Conservation (phyloP, 1,139 yeast genomes). For the Diutina pseudorugosa region DNA sequence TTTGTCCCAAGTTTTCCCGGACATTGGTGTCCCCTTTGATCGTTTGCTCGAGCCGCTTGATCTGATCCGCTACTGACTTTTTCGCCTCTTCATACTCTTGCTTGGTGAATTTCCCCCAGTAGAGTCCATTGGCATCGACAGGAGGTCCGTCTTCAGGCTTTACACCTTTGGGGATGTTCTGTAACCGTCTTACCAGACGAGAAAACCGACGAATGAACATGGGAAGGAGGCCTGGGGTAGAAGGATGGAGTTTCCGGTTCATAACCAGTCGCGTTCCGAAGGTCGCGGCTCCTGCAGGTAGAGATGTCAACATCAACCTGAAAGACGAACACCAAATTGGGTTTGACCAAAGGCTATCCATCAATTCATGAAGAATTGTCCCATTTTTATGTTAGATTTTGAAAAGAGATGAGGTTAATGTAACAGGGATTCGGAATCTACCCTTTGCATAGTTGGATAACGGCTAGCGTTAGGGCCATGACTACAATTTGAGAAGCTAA, state of each 20-base stretch:
- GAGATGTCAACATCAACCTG: no score
- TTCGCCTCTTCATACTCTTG: conserved; percentile 32
- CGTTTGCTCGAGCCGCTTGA: conserved; percentile 19
- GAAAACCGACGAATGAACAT: neutral
- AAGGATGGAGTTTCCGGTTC: neutral
- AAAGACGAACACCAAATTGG: no score
- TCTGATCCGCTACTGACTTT: conserved; percentile 21
- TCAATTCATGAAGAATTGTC: no score
- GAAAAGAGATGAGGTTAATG: no score
- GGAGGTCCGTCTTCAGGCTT: neutral
- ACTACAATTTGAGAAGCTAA: no score
- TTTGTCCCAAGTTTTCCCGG: conserved; percentile 23
- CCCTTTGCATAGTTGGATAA: no score
- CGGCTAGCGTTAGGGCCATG: no score
- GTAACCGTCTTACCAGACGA: neutral
- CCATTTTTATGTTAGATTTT: no score
- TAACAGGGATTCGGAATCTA: no score
- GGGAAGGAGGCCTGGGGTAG: neutral
- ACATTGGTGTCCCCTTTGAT: conserved; percentile 30
- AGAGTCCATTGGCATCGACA: conserved; percentile 10
- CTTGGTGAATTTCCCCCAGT: conserved; percentile 26
- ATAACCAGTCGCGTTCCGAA: neutral
- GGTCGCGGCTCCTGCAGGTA: neutral
- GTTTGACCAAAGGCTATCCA: no score
- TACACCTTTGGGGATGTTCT: neutral